These are phyloP conservation scores for Globisporangium mamillatum DNA, from an alignment of 352 stramenopile species.

Conservation along the genomic window DNA sequence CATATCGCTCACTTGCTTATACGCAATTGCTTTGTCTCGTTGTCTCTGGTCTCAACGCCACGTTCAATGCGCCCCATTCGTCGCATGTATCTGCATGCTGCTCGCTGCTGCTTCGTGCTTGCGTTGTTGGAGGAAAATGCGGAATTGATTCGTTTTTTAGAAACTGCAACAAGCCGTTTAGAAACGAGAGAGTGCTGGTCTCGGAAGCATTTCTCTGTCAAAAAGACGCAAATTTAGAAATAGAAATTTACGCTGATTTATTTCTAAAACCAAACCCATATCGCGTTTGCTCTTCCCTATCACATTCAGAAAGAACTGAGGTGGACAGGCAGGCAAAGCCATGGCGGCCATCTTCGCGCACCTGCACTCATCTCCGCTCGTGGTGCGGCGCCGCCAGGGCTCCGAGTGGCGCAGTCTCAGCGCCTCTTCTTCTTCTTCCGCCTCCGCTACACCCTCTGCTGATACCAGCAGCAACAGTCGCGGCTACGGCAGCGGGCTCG, in stretches of 20 bases:
- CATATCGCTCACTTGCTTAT: not conserved
- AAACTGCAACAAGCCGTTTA: not conserved
- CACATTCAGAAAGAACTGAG: not conserved
- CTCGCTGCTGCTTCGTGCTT: not conserved
- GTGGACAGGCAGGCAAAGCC: not conserved
- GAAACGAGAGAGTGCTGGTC: not conserved
- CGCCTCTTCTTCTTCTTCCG: slow-evolving; percentile 5
- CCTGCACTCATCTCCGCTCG: slow-evolving; percentile 80
- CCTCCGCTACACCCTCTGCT: not conserved
- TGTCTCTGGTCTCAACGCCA: not conserved
- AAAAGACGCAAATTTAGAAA: not conserved
- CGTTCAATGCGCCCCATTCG: not conserved
- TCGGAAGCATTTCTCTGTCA: not conserved
- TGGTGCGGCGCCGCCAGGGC: slow-evolving; percentile 57
- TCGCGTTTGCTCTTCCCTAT: not conserved
- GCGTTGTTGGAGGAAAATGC: not conserved
- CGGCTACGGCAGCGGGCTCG: slow-evolving; percentile 39
- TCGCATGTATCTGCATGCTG: too few relatives aligned
- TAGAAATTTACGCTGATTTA: not conserved
- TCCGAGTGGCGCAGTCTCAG: slow-evolving; percentile 66
- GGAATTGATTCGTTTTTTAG: not conserved
- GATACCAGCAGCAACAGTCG: not conserved
- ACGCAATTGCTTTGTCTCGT: too few relatives aligned
- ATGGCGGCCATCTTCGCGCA: slow-evolving; percentile 67
- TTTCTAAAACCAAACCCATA: not conserved